These are phyloP conservation scores for Rhamnella rubrinervis DNA, from an alignment of 331 rosid genomes.

Conservation along the genomic window DNA sequence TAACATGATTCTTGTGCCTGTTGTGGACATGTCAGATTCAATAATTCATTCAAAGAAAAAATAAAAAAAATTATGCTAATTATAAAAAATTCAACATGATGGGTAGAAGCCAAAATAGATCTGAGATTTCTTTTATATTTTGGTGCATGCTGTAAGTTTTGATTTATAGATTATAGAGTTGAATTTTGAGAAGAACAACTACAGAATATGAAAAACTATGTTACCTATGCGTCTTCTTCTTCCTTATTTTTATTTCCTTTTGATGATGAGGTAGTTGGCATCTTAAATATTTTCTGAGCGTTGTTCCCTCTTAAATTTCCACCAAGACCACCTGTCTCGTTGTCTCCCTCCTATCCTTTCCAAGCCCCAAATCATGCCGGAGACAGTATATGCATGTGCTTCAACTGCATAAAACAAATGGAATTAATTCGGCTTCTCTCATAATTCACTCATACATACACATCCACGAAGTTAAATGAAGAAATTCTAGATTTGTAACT, in stretches of 20 bases:
- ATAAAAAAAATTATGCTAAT: not conserved
- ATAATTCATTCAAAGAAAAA: not conserved
- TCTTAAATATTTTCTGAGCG: not conserved
- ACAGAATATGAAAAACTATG: no score
- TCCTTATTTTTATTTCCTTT: no score
- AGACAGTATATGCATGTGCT: not conserved
- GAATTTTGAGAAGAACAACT: not conserved
- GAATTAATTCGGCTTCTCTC: no score
- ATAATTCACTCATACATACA: no score
- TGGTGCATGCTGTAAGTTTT: not conserved
- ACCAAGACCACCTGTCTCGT: slow-evolving; percentile 10
- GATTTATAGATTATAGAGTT: not conserved
- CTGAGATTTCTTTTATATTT: no score
- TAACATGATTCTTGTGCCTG: not conserved
- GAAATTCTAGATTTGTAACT: no score
- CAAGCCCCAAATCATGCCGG: not conserved
- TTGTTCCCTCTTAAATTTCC: slow-evolving; percentile 16
- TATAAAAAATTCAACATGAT: no score
- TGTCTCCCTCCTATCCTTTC: not conserved
- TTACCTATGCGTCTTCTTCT: no score
- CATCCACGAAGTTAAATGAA: no score
- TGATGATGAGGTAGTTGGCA: no score
- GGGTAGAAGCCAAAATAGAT: no score
- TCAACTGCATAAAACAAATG: not conserved
- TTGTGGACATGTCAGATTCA: not conserved